These are phyloP conservation scores for Melampsora americana DNA, from an alignment of 1,284 basidiomycete genomes.

Conservation along the genomic window DNA sequence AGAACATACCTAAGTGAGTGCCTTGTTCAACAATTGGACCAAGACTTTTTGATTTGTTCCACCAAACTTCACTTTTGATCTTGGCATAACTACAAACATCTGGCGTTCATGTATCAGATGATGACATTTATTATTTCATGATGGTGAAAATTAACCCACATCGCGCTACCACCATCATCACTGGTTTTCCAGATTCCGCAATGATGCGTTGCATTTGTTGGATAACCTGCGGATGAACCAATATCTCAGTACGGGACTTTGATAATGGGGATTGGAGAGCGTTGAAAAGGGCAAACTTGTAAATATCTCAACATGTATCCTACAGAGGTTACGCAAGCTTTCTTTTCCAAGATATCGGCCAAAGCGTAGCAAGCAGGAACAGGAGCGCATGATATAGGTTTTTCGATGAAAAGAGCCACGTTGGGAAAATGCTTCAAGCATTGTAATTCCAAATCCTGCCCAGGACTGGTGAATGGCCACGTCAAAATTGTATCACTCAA, in stretches of 20 bases:
- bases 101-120: not conserved
- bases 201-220: constrained; percentile 53
- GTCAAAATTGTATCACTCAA: constrained; percentile 66
- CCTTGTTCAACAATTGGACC: constrained; percentile 96
- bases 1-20: constrained; percentile 66
- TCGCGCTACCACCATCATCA: constrained; percentile 43
- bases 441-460: constrained; percentile 83
- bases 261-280: not conserved
- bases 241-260: constrained; percentile 50
- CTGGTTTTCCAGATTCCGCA: constrained; percentile 37
- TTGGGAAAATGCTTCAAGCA: constrained; percentile 84
- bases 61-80: constrained; percentile 63
- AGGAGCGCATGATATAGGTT: constrained; percentile 83
- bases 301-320: constrained; percentile 63
- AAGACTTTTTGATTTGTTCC: constrained; percentile 84
- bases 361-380: constrained; percentile 57
- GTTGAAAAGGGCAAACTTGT: constrained; percentile 2
- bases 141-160: constrained; percentile 29
- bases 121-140: not conserved
- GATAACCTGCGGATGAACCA: constrained; percentile 54
- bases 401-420: constrained; percentile 90
- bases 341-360: constrained; percentile 50
- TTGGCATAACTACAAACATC: constrained; percentile 44
- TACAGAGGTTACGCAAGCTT: constrained; percentile 74
- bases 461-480: constrained; percentile 58